Evolutionary conservation across 2,329 filamentous ascomycete species (phyloP).

Genomic region (Orbilia quercus): DNA sequence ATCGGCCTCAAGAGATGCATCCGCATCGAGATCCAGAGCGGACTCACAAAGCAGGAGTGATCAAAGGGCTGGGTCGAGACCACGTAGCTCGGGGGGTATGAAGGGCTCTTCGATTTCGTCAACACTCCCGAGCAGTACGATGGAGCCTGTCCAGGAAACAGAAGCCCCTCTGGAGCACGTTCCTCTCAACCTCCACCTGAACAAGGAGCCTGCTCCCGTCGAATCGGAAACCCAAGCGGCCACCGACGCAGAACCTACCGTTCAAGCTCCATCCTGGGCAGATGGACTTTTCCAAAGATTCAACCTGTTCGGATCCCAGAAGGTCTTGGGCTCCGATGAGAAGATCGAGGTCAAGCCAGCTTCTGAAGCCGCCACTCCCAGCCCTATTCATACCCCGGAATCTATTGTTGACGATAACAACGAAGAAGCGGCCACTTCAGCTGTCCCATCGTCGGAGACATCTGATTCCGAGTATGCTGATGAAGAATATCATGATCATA

Average conservation of each 20-base stretch:
- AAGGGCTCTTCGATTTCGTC: slow-evolving; percentile 11
- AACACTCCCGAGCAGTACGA: slow-evolving; percentile 1
- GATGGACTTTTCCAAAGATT: slow-evolving; percentile 25
- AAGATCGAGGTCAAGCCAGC: slow-evolving; percentile 1
- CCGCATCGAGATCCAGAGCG: slow-evolving; percentile 8
- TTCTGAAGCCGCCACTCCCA: not conserved
- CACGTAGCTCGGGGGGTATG: slow-evolving; percentile 20
- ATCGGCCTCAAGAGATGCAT: slow-evolving; percentile 18
- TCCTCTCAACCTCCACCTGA: slow-evolving; percentile 8
- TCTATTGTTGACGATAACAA: not conserved
- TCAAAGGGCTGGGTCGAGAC: slow-evolving; percentile 22
- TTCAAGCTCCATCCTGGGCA: slow-evolving; percentile 1
- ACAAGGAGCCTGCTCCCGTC: not conserved
- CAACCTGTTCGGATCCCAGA: slow-evolving; percentile 12
- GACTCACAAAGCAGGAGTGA: slow-evolving; percentile 27
- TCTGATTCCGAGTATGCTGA: slow-evolving; percentile 7
- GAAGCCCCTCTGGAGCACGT: slow-evolving; percentile 20
- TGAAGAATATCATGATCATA: slow-evolving; percentile 24
- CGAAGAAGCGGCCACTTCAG: not conserved
- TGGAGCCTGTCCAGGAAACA: slow-evolving; percentile 18
- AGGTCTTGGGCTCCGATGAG: slow-evolving; percentile 7
- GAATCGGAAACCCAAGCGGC: not conserved
- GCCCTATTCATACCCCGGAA: not conserved
- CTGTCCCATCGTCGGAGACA: not conserved
- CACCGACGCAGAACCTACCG: not conserved